These are phyloP conservation scores for Dendryphion nanum DNA, from an alignment of 2,329 filamentous ascomycete species.

Conservation along the genomic window DNA sequence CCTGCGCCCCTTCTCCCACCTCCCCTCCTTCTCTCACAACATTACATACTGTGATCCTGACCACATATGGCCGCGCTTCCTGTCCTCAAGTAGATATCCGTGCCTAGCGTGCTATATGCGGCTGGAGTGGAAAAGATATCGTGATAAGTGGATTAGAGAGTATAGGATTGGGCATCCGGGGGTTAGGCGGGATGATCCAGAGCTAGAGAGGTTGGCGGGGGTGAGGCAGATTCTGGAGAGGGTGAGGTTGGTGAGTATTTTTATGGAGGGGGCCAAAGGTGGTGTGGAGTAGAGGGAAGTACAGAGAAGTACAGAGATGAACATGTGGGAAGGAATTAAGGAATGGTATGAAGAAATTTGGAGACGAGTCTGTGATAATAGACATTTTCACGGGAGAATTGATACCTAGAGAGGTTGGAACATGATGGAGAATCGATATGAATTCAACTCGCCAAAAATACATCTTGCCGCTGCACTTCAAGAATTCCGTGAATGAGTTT, in stretches of 20 bases:
- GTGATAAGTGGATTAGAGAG: conserved; percentile 1
- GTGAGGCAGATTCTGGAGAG: neutral
- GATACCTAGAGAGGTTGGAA: too few relatives aligned
- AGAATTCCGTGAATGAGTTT: too few relatives aligned
- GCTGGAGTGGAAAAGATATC: conserved; percentile 12
- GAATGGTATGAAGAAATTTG: too few relatives aligned
- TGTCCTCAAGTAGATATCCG: conserved; percentile 16
- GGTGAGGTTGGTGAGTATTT: neutral
- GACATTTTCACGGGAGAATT: too few relatives aligned
- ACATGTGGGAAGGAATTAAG: too few relatives aligned
- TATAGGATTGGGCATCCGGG: conserved; percentile 3
- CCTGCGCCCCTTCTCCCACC: neutral
- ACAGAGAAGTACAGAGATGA: too few relatives aligned
- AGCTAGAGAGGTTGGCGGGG: neutral
- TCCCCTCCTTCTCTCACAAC: neutral
- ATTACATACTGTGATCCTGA: neutral
- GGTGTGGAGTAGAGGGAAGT: too few relatives aligned
- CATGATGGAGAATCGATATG: too few relatives aligned
- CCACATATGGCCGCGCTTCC: conserved; percentile 19
- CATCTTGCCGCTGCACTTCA: too few relatives aligned
- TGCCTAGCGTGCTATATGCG: conserved; percentile 25
- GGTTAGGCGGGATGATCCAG: neutral
- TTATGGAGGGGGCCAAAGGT: too few relatives aligned
- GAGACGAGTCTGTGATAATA: too few relatives aligned
- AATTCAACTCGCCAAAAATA: too few relatives aligned